Conservation (phyloP, 1,139 yeast genomes). For the Debaryomycetaceae sp. region DNA sequence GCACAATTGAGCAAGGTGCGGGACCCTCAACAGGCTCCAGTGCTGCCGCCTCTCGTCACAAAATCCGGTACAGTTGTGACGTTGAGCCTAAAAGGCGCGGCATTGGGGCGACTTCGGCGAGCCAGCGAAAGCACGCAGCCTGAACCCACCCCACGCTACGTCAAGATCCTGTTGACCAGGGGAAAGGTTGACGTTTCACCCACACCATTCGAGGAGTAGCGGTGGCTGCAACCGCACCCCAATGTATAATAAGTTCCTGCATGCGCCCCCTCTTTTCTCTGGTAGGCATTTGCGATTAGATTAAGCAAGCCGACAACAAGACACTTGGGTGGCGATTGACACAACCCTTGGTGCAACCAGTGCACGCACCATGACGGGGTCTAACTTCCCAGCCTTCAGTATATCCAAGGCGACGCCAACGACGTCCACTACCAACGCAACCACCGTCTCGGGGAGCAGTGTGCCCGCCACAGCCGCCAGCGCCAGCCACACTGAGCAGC, state of each 20-base stretch:
- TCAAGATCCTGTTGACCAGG: slow-evolving; percentile 23
- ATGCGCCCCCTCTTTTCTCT: slow-evolving; percentile 4
- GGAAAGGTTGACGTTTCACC: slow-evolving; percentile 18
- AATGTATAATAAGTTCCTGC: neutral
- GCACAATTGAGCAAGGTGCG: slow-evolving; percentile 7
- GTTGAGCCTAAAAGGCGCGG: no score
- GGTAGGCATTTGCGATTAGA: no score
- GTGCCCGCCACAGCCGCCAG: neutral
- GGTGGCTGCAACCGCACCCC: slow-evolving; percentile 1
- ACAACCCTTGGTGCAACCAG: no score
- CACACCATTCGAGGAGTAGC: slow-evolving; percentile 15
- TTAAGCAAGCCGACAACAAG: no score
- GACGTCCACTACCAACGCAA: slow-evolving; percentile 38
- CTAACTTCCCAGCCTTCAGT: slow-evolving; percentile 34
- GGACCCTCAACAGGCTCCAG: no score
- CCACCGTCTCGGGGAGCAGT: slow-evolving; percentile 18
- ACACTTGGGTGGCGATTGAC: no score
- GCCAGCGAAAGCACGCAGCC: no score
- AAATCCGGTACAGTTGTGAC: no score
- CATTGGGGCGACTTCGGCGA: no score
- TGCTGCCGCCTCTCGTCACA: no score
- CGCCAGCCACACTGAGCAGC: slow-evolving; percentile 1
- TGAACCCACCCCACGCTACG: slow-evolving; percentile 24
- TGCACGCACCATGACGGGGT: no score
- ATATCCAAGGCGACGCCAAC: slow-evolving; percentile 41